Conservation (phyloP, 2,329 filamentous ascomycete species). For the Diaporthe nobilis region DNA sequence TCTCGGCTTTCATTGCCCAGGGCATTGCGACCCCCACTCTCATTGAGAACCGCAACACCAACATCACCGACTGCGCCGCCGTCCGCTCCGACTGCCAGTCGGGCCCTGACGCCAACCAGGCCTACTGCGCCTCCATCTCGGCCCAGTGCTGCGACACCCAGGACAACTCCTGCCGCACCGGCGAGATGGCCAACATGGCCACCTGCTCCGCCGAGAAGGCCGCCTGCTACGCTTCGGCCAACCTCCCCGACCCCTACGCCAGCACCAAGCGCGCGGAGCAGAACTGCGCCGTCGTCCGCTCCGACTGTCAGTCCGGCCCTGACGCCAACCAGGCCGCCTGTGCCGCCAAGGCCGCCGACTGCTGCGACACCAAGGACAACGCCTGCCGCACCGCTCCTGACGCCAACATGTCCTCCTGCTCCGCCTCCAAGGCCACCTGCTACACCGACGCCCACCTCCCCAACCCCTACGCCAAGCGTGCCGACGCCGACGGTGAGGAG, state of each 20-base stretch:
- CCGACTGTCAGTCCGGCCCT: not conserved
- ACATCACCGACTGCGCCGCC: not conserved
- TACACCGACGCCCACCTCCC: conserved; percentile 11
- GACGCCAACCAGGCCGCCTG: conserved; percentile 17
- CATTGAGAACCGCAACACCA: not conserved
- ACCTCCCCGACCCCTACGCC: conserved; percentile 8
- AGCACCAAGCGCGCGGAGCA: conserved; percentile 9
- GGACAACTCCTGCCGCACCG: conserved; percentile 4
- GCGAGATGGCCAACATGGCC: conserved; percentile 9
- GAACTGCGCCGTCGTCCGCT: conserved; percentile 18
- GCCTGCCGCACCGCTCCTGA: conserved; percentile 4
- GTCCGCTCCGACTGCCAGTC: conserved; percentile 24
- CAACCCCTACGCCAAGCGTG: conserved; percentile 28
- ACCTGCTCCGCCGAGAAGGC: conserved; percentile 24
- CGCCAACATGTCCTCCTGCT: conserved; percentile 19
- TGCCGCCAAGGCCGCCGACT: not conserved
- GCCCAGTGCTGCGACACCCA: not conserved
- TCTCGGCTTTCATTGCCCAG: conserved; percentile 29
- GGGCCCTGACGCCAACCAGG: conserved; percentile 7
- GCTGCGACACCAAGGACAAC: conserved; percentile 14
- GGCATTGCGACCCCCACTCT: conserved; percentile 7
- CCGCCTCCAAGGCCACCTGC: conserved; percentile 14
- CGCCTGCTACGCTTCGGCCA: not conserved
- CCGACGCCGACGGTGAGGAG: conserved; percentile 9
- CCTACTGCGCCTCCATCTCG: not conserved